Evolutionary conservation across 345 rosid species (phyloP).

Genomic region (Acer saccharum): DNA sequence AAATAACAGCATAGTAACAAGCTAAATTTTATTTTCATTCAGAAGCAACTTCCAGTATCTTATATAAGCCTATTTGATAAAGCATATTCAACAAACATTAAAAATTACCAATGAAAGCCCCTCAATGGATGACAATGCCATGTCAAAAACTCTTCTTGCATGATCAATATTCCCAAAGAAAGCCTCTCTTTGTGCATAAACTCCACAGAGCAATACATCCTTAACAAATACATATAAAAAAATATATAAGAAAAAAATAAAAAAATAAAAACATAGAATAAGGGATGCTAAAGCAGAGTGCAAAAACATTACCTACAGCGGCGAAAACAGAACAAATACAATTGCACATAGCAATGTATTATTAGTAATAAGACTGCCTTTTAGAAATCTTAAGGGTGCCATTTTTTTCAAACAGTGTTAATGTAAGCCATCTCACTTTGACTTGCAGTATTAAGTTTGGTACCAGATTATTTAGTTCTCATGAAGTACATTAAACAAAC

Average conservation of each 20-base stretch:
- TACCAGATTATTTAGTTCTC: neutral
- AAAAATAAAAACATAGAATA: neutral
- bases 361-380: neutral
- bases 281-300: neutral
- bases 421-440: neutral
- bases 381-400: neutral
- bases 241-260: neutral
- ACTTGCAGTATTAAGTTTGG: neutral
- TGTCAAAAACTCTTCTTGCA: constrained; percentile 91
- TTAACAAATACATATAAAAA: constrained; percentile 28
- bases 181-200: constrained; percentile 93
- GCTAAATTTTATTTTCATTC: neutral
- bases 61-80: constrained; percentile 4
- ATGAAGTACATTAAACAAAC: neutral
- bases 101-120: constrained; percentile 70
- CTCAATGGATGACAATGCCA: constrained; percentile 83
- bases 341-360: neutral
- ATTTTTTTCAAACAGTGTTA: neutral
- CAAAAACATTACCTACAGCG: neutral
- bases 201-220: constrained; percentile 95
- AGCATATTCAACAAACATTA: constrained; percentile 8
- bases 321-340: neutral
- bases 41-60: constrained; percentile 12
- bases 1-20: neutral
- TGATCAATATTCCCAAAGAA: constrained; percentile 74